These are phyloP conservation scores for Polytolypa hystricis DNA, from an alignment of 2,329 filamentous ascomycete species.

Conservation along the genomic window DNA sequence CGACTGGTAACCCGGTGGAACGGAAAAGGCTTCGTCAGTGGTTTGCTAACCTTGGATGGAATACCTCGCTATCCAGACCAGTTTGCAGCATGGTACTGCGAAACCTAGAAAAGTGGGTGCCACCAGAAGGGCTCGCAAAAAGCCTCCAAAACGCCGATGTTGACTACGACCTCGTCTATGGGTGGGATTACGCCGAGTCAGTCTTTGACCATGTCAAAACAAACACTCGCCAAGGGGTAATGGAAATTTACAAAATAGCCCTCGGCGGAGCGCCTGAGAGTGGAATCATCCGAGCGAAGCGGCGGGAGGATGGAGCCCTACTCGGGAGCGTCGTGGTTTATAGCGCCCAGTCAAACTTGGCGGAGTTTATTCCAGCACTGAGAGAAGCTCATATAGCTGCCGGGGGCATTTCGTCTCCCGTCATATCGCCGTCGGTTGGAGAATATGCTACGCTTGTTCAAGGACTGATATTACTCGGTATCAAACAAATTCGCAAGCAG, in stretches of 20 bases:
- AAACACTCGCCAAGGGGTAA: constrained; percentile 63
- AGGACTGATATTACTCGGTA: constrained; percentile 67
- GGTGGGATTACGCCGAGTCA: constrained; percentile 61
- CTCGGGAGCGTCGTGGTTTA: constrained; percentile 73
- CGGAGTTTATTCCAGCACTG: constrained; percentile 59
- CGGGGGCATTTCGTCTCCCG: constrained; percentile 69
- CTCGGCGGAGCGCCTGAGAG: constrained; percentile 60
- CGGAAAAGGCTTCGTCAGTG: constrained; percentile 56
- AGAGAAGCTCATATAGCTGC: constrained; percentile 46
- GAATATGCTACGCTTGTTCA: constrained; percentile 64
- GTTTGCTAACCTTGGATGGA: constrained; percentile 89
- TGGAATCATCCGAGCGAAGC: constrained; percentile 73
- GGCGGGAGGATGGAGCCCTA: constrained; percentile 53
- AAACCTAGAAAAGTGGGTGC: constrained; percentile 60
- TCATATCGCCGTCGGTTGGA: constrained; percentile 57
- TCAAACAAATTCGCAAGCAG: constrained; percentile 70
- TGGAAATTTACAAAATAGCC: constrained; percentile 68
- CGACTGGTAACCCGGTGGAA: constrained; percentile 52
- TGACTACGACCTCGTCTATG: constrained; percentile 74
- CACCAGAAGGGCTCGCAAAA: constrained; percentile 65
- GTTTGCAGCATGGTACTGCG: constrained; percentile 64
- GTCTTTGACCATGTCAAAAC: constrained; percentile 65
- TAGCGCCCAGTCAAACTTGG: constrained; percentile 56
- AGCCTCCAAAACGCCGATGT: constrained; percentile 62
- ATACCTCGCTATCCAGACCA: constrained; percentile 52